A percentile compares a stretch with the other conserved stretches of the same genome.
These are phyloP conservation scores for Paraphoma chrysanthemicola DNA, from an alignment of 2,329 filamentous ascomycete genomes.

Conservation along the genomic window DNA sequence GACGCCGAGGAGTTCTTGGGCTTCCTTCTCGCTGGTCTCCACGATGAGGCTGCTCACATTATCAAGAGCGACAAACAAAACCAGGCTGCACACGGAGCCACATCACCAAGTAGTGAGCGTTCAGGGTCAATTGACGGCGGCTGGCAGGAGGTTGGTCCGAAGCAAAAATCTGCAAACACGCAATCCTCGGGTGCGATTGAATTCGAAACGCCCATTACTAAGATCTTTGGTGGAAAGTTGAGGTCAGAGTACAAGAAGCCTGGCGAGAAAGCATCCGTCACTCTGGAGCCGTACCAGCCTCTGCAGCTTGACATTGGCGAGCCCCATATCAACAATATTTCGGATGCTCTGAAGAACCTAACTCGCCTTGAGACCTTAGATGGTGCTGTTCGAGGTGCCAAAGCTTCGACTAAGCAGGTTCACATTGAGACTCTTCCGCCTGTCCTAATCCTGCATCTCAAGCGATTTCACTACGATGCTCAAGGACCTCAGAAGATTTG, in stretches of 20 bases:
- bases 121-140: constrained; percentile 63
- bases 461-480: constrained; percentile 95
- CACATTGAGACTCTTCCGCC: constrained; percentile 92
- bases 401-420: constrained; percentile 87
- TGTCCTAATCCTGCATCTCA: constrained; percentile 91
- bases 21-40: constrained; percentile 88
- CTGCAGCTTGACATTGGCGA: constrained; percentile 94
- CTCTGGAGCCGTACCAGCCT: constrained; percentile 90
- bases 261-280: constrained; percentile 88
- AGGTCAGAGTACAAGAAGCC: constrained; percentile 88
- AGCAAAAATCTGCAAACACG: constrained; percentile 86
- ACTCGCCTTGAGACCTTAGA: constrained; percentile 85
- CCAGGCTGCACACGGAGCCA: constrained; percentile 31
- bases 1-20: constrained; percentile 97
- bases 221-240: constrained; percentile 91
- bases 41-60: constrained; percentile 86
- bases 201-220: constrained; percentile 82
- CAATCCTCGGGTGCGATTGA: constrained; percentile 80
- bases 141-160: constrained; percentile 95
- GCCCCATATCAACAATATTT: constrained; percentile 84
- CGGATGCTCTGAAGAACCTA: constrained; percentile 85
- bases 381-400: constrained; percentile 78
- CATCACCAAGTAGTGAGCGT: constrained; percentile 55
- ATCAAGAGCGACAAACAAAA: constrained; percentile 63
- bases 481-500: constrained; percentile 95